These are phyloP conservation scores for Coriolopsis trogii DNA, from an alignment of 1,284 basidiomycete species.

Conservation along the genomic window DNA sequence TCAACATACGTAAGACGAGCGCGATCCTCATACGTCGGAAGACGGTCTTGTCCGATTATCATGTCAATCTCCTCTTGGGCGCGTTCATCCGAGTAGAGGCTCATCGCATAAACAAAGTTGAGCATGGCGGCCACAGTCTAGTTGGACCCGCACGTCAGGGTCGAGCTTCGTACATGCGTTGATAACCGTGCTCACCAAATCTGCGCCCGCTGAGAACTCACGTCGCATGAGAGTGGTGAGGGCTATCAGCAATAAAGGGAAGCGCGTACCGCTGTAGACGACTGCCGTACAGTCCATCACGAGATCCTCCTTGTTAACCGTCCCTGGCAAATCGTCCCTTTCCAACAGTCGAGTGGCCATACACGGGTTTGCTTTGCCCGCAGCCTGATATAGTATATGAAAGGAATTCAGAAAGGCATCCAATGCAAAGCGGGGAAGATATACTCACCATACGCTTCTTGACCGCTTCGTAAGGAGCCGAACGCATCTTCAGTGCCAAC, in stretches of 20 bases:
- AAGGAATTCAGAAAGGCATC: no score
- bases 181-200: background rate
- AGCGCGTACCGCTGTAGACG: slow-evolving; percentile 13
- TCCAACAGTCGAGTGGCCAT: slow-evolving; percentile 7
- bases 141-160: slow-evolving; percentile 15
- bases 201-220: slow-evolving; percentile 13
- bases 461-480: slow-evolving; percentile 1
- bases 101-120: slow-evolving; percentile 44
- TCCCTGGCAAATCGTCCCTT: background rate
- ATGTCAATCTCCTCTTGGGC: slow-evolving; percentile 47
- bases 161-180: background rate
- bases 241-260: no score
- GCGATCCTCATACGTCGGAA: slow-evolving; percentile 46
- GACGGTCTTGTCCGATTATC: slow-evolving; percentile 38
- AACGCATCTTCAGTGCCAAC: slow-evolving; percentile 7
- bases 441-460: slow-evolving; percentile 4
- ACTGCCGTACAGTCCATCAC: slow-evolving; percentile 11
- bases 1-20: slow-evolving; percentile 41
- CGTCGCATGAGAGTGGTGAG: background rate
- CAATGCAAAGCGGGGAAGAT: no score
- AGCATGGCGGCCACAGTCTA: slow-evolving; percentile 46
- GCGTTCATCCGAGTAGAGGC: slow-evolving; percentile 40
- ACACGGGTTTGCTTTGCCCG: slow-evolving; percentile 1
- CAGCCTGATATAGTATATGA: background rate
- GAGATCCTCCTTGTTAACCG: background rate